phyloP scores from a whole-genome alignment of 768 basidiomycete genomes.

The Trametes sanguinea region DNA sequence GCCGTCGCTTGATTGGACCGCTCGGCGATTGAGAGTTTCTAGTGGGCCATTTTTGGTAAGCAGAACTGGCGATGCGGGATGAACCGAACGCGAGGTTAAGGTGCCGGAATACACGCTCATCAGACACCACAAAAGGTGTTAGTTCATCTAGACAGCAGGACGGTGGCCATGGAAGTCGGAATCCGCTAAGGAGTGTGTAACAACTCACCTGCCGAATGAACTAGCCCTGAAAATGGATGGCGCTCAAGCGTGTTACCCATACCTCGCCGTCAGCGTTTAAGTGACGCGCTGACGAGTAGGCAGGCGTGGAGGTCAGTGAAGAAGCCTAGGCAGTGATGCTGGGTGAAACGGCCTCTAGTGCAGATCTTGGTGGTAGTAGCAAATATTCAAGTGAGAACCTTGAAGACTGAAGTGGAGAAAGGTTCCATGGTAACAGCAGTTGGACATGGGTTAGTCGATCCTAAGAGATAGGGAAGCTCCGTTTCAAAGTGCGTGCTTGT shows the following conservation, averaged over 20 bases:
- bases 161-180: conserved; percentile 86
- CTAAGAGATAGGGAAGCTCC: conserved; percentile 77
- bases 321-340: conserved; percentile 77
- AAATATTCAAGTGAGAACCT: conserved; percentile 87
- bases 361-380: conserved; percentile 90
- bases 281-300: conserved; percentile 75
- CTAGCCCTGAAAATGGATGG: conserved; percentile 92
- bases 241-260: conserved; percentile 86
- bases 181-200: conserved; percentile 87
- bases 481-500: conserved; percentile 68
- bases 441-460: conserved; percentile 86
- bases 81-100: conserved; percentile 76
- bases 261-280: conserved; percentile 76
- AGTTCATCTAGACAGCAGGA: conserved; percentile 88
- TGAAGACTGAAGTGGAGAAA: conserved; percentile 89
- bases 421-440: conserved; percentile 87
- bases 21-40: conserved; percentile 64
- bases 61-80: conserved; percentile 73
- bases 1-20: conserved; percentile 52
- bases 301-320: conserved; percentile 77
- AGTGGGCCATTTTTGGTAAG: conserved; percentile 76
- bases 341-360: conserved; percentile 78
- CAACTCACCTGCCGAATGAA: conserved; percentile 90
- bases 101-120: conserved; percentile 81
- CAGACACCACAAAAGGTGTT: conserved; percentile 85